Conservation (phyloP, 139 green algal genomes). For the Micromonas pusilla region DNA sequence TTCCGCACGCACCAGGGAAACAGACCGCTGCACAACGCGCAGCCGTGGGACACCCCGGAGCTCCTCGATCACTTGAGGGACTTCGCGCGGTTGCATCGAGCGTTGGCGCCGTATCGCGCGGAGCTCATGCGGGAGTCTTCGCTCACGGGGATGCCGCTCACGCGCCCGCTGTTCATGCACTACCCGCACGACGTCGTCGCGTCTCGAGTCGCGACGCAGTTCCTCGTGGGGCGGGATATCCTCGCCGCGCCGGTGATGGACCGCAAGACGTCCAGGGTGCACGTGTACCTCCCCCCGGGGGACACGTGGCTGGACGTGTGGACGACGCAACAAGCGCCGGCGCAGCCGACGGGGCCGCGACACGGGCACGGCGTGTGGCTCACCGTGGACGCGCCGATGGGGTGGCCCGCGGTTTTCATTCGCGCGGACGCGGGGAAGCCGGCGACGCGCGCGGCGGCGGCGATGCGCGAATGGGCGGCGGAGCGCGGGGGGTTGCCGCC, state of each 20-base stretch:
- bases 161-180: conserved; percentile 38
- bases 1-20: conserved; percentile 44
- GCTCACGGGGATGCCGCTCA: conserved; percentile 30
- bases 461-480: not conserved
- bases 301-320: conserved; percentile 20
- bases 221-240: conserved; percentile 40
- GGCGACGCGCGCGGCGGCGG: not conserved
- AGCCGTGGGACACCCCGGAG: conserved; percentile 30
- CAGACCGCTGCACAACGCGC: conserved; percentile 31
- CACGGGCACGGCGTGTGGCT: not conserved
- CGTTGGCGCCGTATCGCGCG: not conserved
- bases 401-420: conserved; percentile 18
- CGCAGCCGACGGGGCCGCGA: not conserved
- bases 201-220: conserved; percentile 20
- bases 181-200: conserved; percentile 31
- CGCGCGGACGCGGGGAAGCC: conserved; percentile 8
- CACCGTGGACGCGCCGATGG: conserved; percentile 11
- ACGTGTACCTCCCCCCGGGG: not conserved
- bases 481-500: conserved; percentile 3
- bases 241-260: conserved; percentile 40
- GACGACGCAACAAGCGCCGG: conserved; percentile 7
- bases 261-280: not conserved
- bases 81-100: conserved; percentile 11
- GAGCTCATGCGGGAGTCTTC: conserved; percentile 33
- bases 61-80: not conserved